Conservation (phyloP, 2,329 filamentous ascomycete species). For the Rutstroemia sp. region DNA sequence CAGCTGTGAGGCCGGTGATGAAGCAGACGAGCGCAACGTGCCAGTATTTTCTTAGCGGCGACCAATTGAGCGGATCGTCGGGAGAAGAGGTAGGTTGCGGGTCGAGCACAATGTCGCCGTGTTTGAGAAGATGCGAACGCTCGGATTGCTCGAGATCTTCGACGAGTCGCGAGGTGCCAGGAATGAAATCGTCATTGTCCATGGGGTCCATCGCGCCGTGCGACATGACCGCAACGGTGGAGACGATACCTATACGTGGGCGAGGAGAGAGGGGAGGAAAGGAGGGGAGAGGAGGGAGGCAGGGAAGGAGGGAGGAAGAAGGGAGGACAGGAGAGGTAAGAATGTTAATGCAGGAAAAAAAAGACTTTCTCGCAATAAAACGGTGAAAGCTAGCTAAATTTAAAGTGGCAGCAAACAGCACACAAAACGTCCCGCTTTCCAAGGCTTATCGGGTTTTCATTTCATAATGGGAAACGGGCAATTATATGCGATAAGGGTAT, state of each 20-base stretch:
- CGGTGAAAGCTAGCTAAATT: background rate
- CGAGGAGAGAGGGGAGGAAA: background rate
- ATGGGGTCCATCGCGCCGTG: conserved; percentile 4
- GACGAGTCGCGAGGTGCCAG: conserved; percentile 20
- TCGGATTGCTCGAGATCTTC: conserved; percentile 14
- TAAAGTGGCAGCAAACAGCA: background rate
- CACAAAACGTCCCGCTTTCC: background rate
- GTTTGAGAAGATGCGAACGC: conserved; percentile 18
- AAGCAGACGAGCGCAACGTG: conserved; percentile 44
- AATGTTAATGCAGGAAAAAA: background rate
- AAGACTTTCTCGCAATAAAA: background rate
- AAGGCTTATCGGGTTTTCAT: background rate
- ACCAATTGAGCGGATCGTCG: conserved; percentile 47
- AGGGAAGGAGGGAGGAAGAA: background rate
- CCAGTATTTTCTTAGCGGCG: conserved; percentile 40
- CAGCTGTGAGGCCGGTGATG: conserved; percentile 47
- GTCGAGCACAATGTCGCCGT: conserved; percentile 42
- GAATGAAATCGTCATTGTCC: conserved; percentile 17
- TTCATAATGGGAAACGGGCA: background rate
- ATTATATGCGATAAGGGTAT: background rate
- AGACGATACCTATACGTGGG: background rate
- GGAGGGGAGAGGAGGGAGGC: background rate
- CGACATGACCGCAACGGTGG: conserved; percentile 5
- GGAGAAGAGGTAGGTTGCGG: conserved; percentile 46
- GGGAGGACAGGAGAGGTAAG: background rate